Evolutionary conservation across 495 filamentous ascomycete species (phyloP), one percentile per base, ranked within the genome.

Genomic region (Tuber indicum): DNA sequence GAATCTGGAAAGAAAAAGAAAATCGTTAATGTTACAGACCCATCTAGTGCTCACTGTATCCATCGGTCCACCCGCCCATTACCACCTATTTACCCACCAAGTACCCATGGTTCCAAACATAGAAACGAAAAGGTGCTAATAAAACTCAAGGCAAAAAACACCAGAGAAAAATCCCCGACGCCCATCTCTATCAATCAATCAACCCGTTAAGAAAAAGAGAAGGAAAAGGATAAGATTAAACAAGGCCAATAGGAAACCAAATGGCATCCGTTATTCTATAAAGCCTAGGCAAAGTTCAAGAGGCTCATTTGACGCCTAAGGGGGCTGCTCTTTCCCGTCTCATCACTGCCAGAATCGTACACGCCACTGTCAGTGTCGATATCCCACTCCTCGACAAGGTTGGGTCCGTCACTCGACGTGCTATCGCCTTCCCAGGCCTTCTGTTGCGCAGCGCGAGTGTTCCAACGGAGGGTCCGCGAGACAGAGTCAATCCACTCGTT

Each of bases 401-500:
- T 89, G 0, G 78, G 76, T 9, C 82, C 77, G 3, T 78, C 62
- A 26, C 71, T 75, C 17, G 70, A 70, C 0, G 71, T 77, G 9
- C 81, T 79, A 32, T 83, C 78, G 1, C 84, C 82, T 32, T 81
- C 78, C 82, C 82, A 83, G 36, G 82, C 81, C 83, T 90, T 89
- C 86, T 94, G 96, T 84, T 94, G 93, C 79, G 88, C 89, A 72
- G 90, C 89, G 74, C 94, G 84, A 21, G 92, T 93, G 84, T 98
- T 98, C 96, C 96, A 99, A 76, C 95, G 91, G 82, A 99, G 85
- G 74, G 96, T 98, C 75, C 92, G 90, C 46, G 89, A 92, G 75
- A 99, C 95, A 80, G 91, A 93, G 77, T 94, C 93, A 39, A 98
- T 91, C 96, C 96, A 99, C 77, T 97, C 94, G 83, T 89, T 91